phyloP scores from a whole-genome alignment of 805 yeast species.

The Starmerella davenportii region DNA sequence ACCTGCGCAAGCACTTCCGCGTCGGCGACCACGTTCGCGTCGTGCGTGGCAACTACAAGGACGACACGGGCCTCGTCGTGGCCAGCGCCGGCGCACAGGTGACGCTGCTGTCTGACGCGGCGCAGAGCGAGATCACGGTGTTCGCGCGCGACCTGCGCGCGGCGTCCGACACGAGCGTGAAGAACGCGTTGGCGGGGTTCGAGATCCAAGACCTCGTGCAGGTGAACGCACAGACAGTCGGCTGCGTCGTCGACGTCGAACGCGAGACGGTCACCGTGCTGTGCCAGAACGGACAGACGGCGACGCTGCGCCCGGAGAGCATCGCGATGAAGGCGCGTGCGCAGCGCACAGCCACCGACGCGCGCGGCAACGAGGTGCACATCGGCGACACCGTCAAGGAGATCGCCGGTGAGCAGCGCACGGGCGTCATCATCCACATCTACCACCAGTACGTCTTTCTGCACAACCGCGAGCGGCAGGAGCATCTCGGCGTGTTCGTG shows the following conservation, averaged over 20 bases:
- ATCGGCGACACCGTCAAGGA: conserved; percentile 91
- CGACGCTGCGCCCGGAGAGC: conserved; percentile 60
- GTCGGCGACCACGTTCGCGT: conserved; percentile 94
- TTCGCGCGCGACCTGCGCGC: conserved; percentile 80
- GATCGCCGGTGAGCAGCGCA: conserved; percentile 61
- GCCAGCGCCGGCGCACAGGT: conserved; percentile 60
- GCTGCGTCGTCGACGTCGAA: conserved; percentile 78
- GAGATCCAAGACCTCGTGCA: conserved; percentile 82
- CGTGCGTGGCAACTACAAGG: conserved; percentile 74
- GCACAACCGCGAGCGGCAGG: conserved; percentile 59
- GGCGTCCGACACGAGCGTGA: conserved; percentile 71
- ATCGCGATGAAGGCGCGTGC: conserved; percentile 51
- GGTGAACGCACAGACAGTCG: conserved; percentile 68
- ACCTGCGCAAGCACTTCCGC: conserved; percentile 66
- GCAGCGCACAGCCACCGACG: conserved; percentile 72
- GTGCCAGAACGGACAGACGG: conserved; percentile 61
- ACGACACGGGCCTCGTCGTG: conserved; percentile 89
- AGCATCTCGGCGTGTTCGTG: conserved; percentile 83
- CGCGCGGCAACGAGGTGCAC: conserved; percentile 63
- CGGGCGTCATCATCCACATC: conserved; percentile 75
- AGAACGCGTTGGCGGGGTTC: conserved; percentile 57
- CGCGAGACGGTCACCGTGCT: conserved; percentile 68
- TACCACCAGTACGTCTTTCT: conserved; percentile 65
- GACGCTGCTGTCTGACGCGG: conserved; percentile 74
- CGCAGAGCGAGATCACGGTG: conserved; percentile 74